A percentile compares a stretch with the other conserved stretches of the same genome.
Evolutionary conservation across 495 filamentous ascomycete genomes (phyloP).

Genomic region (Annulohypoxylon stygium): DNA sequence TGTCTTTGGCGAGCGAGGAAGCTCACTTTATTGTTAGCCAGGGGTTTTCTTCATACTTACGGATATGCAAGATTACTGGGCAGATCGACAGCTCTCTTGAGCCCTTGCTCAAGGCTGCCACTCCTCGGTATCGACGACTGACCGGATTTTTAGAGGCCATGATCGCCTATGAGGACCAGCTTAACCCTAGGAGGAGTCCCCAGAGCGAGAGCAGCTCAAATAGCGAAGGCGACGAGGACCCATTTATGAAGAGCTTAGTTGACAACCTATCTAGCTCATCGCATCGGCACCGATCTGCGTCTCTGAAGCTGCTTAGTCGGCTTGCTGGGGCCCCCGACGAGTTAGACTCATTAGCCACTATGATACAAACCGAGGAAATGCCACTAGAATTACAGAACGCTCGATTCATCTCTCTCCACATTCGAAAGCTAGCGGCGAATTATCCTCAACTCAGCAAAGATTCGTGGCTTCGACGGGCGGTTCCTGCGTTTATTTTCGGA

Average conservation of each 20-base stretch:
- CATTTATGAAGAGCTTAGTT: slow-evolving; percentile 72
- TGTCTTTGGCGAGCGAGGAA: slow-evolving; percentile 66
- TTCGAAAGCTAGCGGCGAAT: slow-evolving; percentile 77
- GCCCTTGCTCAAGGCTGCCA: slow-evolving; percentile 70
- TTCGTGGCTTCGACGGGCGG: slow-evolving; percentile 75
- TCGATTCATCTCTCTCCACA: slow-evolving; percentile 82
- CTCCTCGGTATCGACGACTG: slow-evolving; percentile 70
- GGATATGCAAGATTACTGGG: slow-evolving; percentile 62
- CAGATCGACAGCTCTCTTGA: slow-evolving; percentile 67
- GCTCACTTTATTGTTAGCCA: slow-evolving; percentile 69
- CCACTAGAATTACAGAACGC: slow-evolving; percentile 79
- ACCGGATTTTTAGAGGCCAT: slow-evolving; percentile 76
- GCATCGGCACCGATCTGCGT: slow-evolving; percentile 75
- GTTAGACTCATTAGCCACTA: slow-evolving; percentile 62
- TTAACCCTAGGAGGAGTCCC: slow-evolving; percentile 54
- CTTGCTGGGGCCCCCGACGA: slow-evolving; percentile 54
- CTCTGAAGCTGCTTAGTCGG: slow-evolving; percentile 75
- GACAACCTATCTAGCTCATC: slow-evolving; percentile 79
- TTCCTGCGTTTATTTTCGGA: slow-evolving; percentile 89
- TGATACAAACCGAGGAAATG: slow-evolving; percentile 81
- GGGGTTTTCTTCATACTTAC: slow-evolving; percentile 67
- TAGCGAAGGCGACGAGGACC: slow-evolving; percentile 62
- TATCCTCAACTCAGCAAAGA: slow-evolving; percentile 68
- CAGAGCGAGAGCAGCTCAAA: slow-evolving; percentile 53
- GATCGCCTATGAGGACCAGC: slow-evolving; percentile 68